phyloP scores from a whole-genome alignment of 805 yeast species.

The Pichia occidentalis region DNA sequence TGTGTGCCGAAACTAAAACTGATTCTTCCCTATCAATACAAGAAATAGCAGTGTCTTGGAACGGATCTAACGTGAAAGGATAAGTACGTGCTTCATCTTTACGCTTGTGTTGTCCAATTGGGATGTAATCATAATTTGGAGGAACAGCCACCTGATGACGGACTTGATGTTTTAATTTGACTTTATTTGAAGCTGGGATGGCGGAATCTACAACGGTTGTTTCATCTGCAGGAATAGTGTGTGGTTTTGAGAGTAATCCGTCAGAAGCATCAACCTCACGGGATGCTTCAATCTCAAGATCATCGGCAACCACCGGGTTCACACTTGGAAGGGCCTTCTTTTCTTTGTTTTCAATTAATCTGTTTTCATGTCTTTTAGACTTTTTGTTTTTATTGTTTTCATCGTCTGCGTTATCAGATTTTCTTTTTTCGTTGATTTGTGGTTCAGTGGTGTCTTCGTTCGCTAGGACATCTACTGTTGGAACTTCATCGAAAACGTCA shows the following conservation, averaged over 20 bases:
- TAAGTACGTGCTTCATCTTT: slow-evolving; percentile 75
- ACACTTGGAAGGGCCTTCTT: slow-evolving; percentile 29
- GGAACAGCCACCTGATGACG: slow-evolving; percentile 98
- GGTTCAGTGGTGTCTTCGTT: slow-evolving; percentile 11
- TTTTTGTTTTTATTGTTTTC: slow-evolving; percentile 21
- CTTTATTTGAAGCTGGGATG: slow-evolving; percentile 7
- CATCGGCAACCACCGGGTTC: slow-evolving; percentile 76
- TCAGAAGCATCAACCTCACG: slow-evolving; percentile 80
- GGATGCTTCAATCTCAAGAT: slow-evolving; percentile 82
- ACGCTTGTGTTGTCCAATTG: slow-evolving; percentile 84
- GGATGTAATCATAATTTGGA: slow-evolving; percentile 79
- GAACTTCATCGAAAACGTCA: slow-evolving; percentile 56
- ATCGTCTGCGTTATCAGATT: slow-evolving; percentile 14
- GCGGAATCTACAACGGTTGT: slow-evolving; percentile 28
- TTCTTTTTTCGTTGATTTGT: slow-evolving; percentile 6
- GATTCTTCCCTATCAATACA: slow-evolving; percentile 94
- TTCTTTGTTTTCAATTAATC: slow-evolving; percentile 28
- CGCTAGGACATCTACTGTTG: slow-evolving; percentile 24
- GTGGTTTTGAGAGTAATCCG: slow-evolving; percentile 46
- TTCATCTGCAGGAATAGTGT: slow-evolving; percentile 33
- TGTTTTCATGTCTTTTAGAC: slow-evolving; percentile 28
- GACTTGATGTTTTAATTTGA: slow-evolving; percentile 75
- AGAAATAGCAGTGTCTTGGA: slow-evolving; percentile 93
- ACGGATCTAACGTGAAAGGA: slow-evolving; percentile 92
- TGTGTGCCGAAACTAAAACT: slow-evolving; percentile 94